Evolutionary conservation across 1,284 basidiomycete species (phyloP).

Genomic region (Heterobasidion annosum): DNA sequence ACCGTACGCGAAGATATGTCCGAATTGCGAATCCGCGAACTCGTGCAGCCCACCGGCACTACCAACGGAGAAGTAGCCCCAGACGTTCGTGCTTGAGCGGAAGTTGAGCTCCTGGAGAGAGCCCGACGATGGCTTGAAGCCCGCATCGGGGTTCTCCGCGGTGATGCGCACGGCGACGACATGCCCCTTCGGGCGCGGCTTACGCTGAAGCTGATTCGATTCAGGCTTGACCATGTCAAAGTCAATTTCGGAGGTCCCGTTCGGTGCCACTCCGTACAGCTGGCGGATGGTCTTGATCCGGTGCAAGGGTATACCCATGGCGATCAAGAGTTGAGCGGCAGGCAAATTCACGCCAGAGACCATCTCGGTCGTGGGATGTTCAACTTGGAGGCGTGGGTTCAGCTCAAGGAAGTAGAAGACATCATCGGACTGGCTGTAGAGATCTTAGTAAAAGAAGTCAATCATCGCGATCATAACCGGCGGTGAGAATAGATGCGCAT

Average conservation of each 20-base stretch:
- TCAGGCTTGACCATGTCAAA: conserved; percentile 92
- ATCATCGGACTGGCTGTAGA: conserved; percentile 92
- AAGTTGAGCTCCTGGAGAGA: conserved; percentile 98
- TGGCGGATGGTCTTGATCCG: conserved; percentile 95
- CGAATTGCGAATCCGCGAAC: conserved; percentile 97
- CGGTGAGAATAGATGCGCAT: conserved; percentile 16
- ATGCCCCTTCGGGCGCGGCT: conserved; percentile 95
- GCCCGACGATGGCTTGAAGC: conserved; percentile 99
- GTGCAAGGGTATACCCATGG: conserved; percentile 97
- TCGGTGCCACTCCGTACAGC: conserved; percentile 89
- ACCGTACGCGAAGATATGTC: conserved; percentile 98
- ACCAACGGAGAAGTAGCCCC: conserved; percentile 99
- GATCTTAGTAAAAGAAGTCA: conserved; percentile 41
- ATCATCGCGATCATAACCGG: neutral
- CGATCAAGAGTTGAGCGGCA: conserved; percentile 93
- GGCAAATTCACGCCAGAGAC: conserved; percentile 98
- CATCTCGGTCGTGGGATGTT: conserved; percentile 99
- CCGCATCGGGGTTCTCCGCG: conserved; percentile 98
- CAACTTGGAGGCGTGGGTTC: conserved; percentile 99
- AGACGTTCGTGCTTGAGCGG: conserved; percentile 97
- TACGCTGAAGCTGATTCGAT: conserved; percentile 83
- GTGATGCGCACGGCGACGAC: conserved; percentile 99
- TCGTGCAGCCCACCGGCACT: conserved; percentile 96
- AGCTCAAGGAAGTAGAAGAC: conserved; percentile 98
- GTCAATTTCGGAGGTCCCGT: conserved; percentile 87